Base-by-base conservation (phyloP, 495 filamentous ascomycete species). In the Parmelia sp. region DNA sequence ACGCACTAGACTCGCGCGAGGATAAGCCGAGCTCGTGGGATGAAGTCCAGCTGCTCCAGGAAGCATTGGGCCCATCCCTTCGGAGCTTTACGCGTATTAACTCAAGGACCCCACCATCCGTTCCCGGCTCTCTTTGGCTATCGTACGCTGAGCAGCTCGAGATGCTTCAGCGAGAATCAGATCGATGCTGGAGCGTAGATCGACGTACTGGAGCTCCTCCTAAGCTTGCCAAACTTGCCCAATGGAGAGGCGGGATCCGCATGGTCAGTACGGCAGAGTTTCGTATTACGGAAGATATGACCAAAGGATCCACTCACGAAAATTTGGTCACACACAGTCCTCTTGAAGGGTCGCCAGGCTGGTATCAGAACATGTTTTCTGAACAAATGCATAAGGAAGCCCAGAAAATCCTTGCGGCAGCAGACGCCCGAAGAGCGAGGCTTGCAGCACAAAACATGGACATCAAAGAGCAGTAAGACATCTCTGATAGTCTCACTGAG, bases 151-250 rank as follows among this genome's bases (percentile, higher is more conserved):
- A 25, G 10, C 58, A 60, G 10, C 42, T 44, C 21, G 25, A 31
- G 1, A 23, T 60, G 1, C 58, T 60, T 31, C 58, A 60, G 29
- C 29, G 51, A 6, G 51, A 55, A 35, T 55, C 51, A 12, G 51
- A 55, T 55, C 51, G 51, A 45, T 21, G 3, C 45, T 60, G 58
- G 58, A 8, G 36, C 3, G 35, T 39, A 11, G 39, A 60, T 45
- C 39, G 39, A 21, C 58, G 58, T 27, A 37, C 42, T n/a, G 58
- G 58, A 42, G 27, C n/a, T 45, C 36, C 58, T 19, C 58, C 58
- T 2, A 60, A n/a, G 15, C 58, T 60, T 31, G 58, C 58, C 45
- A 12, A 23, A 45, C 39, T 60, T n/a, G 27, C 25, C 42, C 23
- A 37, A 2, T 60, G 58, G 58, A 15, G 8, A 31, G 58, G 58